Conservation (phyloP, 345 rosid species). For the Gossypioides kirkii region DNA sequence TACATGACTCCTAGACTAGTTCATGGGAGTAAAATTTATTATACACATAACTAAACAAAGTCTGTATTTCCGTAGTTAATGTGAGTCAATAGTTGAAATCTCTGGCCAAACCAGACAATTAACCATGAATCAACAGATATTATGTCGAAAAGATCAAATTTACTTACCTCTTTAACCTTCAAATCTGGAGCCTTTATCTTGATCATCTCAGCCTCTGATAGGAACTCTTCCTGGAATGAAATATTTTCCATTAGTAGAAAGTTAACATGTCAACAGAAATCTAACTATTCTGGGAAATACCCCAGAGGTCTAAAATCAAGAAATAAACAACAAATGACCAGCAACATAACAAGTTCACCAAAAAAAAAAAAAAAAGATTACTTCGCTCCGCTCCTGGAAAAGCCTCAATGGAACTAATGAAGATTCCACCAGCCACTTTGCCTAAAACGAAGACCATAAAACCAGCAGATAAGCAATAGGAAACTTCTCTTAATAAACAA, state of each 20-base stretch:
- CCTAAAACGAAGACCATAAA: slow-evolving; percentile 36
- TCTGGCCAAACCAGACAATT: not conserved
- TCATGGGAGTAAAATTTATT: not conserved
- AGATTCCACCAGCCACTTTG: slow-evolving; percentile 93
- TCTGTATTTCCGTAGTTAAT: not conserved
- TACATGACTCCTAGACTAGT: not conserved
- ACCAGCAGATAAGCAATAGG: not conserved
- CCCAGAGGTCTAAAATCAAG: not conserved
- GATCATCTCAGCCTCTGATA: slow-evolving; percentile 96
- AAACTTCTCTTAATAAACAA: not conserved
- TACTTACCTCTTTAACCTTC: slow-evolving; percentile 93
- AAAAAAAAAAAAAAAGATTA: slow-evolving; percentile 16
- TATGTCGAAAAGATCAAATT: not conserved
- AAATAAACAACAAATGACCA: not conserved
- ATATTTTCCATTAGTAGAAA: slow-evolving; percentile 10
- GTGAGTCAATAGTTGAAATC: not conserved
- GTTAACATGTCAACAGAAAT: not conserved
- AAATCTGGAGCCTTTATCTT: slow-evolving; percentile 97
- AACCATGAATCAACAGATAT: not conserved
- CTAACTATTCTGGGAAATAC: not conserved
- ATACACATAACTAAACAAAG: not conserved
- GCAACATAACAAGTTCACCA: not conserved
- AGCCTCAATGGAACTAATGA: slow-evolving; percentile 73
- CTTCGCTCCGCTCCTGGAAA: slow-evolving; percentile 98
- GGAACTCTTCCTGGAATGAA: slow-evolving; percentile 80